Evolutionary conservation across 805 yeast species (phyloP).

Genomic region (Zygosaccharomyces gambellarensis): DNA sequence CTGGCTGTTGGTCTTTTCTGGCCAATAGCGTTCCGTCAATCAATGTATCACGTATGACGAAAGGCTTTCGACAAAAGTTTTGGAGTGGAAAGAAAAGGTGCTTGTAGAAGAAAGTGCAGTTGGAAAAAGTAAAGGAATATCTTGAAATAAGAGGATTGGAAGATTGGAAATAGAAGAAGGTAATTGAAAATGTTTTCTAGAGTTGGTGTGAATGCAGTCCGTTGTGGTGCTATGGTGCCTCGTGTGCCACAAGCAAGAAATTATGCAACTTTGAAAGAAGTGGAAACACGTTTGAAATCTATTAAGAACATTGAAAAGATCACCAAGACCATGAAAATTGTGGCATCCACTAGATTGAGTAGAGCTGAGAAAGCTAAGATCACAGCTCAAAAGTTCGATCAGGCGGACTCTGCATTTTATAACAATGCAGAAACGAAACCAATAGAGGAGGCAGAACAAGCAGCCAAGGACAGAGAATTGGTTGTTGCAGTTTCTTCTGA

Average conservation of each 20-base stretch:
- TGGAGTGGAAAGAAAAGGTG: neutral
- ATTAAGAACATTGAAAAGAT: slow-evolving; percentile 98
- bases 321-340: slow-evolving; percentile 99
- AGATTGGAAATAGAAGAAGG: neutral
- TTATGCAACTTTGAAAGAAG: slow-evolving; percentile 98
- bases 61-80: neutral
- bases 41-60: neutral
- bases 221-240: slow-evolving; percentile 7
- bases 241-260: slow-evolving; percentile 45
- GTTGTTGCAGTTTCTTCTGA: slow-evolving; percentile 89
- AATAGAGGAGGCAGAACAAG: slow-evolving; percentile 38
- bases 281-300: slow-evolving; percentile 95
- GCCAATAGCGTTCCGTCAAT: neutral
- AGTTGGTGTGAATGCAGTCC: slow-evolving; percentile 11
- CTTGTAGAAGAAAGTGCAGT: neutral
- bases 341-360: slow-evolving; percentile 93
- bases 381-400: slow-evolving; percentile 78
- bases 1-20: neutral
- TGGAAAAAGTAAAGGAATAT: neutral
- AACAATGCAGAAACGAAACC: slow-evolving; percentile 73
- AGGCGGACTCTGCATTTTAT: slow-evolving; percentile 74
- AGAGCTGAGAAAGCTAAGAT: slow-evolving; percentile 95
- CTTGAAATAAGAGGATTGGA: neutral
- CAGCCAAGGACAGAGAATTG: slow-evolving; percentile 56
- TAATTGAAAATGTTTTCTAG: slow-evolving; percentile 11